A percentile compares a stretch with the other conserved stretches of the same genome.
Conservation (phyloP, 2,329 filamentous ascomycete genomes). For the Cladobotryum protrusum region DNA sequence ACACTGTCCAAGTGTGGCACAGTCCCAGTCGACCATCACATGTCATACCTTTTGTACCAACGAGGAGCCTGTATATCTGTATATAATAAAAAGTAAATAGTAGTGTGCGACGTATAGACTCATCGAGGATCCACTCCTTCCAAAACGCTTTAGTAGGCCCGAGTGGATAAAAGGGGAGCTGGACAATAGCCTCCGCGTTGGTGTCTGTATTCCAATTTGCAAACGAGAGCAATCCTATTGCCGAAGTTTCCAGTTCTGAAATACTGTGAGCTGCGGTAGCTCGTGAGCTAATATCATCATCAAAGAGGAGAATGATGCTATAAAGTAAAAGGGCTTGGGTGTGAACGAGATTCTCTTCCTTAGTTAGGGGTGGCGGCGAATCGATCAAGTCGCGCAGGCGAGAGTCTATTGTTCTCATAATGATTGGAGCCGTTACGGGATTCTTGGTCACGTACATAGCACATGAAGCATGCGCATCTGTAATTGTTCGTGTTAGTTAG, state of each 20-base stretch:
- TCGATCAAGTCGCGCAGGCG: slow-evolving; percentile 38
- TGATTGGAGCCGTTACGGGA: slow-evolving; percentile 37
- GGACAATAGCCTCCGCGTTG: slow-evolving; percentile 2
- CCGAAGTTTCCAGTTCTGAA: slow-evolving; percentile 27
- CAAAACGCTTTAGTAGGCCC: slow-evolving; percentile 40
- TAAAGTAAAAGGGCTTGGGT: slow-evolving; percentile 45
- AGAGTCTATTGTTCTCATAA: slow-evolving; percentile 43
- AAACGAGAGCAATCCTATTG: slow-evolving; percentile 26
- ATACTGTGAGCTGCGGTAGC: slow-evolving; percentile 31
- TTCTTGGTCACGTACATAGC: slow-evolving; percentile 48
- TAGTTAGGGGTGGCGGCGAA: slow-evolving; percentile 23
- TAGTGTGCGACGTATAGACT: slow-evolving; percentile 47
- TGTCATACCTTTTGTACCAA: slow-evolving; percentile 17
- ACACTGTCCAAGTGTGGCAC: slow-evolving; percentile 35
- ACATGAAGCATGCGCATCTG: slow-evolving; percentile 48
- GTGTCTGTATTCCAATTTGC: slow-evolving; percentile 23
- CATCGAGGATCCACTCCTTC: slow-evolving; percentile 46
- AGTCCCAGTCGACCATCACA: slow-evolving; percentile 26
- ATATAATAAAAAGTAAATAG: slow-evolving; percentile 42
- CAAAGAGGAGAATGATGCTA: slow-evolving; percentile 44
- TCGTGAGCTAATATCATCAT: slow-evolving; percentile 40
- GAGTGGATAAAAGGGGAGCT: slow-evolving; percentile 30
- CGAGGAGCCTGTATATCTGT: slow-evolving; percentile 30
- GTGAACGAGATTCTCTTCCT: slow-evolving; percentile 31
- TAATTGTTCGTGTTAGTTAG: too few relatives aligned